Percentiles rank a stretch among this genome's conserved stretches.
Conservation (phyloP, 129 eudicot genomes). For the Sambucus nigra region DNA sequence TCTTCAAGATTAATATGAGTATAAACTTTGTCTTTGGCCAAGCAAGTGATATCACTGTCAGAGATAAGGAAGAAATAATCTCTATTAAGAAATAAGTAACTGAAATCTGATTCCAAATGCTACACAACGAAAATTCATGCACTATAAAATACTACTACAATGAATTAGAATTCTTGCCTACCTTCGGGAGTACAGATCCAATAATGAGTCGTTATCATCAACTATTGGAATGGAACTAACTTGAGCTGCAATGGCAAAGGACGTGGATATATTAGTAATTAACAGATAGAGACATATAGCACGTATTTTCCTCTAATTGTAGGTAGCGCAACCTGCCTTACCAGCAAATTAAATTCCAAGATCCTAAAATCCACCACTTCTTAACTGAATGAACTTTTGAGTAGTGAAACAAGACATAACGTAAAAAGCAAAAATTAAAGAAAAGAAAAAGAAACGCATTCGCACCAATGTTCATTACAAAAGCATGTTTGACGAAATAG, state of each 20-base stretch:
- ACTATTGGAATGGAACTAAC: constrained; percentile 88
- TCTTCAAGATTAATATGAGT: constrained; percentile 81
- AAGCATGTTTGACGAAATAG: not conserved
- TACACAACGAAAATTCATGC: not conserved
- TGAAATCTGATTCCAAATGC: constrained; percentile 2
- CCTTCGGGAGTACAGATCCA: constrained; percentile 91
- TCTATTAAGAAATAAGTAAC: not conserved
- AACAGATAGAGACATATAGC: constrained; percentile 1
- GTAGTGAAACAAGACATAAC: not conserved
- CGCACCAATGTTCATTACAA: not conserved
- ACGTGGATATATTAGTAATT: not conserved
- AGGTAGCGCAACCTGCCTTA: not conserved
- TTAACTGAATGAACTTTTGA: not conserved
- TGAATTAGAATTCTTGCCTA: constrained; percentile 13
- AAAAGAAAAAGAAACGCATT: not conserved
- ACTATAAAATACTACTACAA: not conserved
- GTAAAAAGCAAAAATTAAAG: too few relatives aligned
- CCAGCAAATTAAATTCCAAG: not conserved
- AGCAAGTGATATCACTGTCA: constrained; percentile 78
- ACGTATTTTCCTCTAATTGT: not conserved
- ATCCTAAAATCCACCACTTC: constrained; percentile 3
- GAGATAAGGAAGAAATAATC: not conserved
- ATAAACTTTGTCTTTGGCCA: constrained; percentile 78
- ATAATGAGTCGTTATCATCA: constrained; percentile 73
- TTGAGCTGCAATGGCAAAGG: constrained; percentile 43